Base-by-base conservation (phyloP, 805 yeast genomes). In the Candida alai region DNA sequence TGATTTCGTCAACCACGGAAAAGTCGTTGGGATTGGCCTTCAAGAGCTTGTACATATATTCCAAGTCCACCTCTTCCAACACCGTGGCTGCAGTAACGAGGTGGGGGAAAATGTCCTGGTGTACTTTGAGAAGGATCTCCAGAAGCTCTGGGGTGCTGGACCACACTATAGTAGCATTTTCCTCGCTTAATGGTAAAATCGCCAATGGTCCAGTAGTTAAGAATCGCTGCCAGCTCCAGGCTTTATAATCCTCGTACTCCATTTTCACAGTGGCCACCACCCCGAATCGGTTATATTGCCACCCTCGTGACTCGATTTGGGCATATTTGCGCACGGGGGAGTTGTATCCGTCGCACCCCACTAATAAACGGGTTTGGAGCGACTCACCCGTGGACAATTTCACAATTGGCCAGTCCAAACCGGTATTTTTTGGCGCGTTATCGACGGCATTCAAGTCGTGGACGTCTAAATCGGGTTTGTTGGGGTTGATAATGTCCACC, bases 261-360 rank as follows among this genome's bases (percentile, higher is more conserved):
- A 85, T 65, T 43, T 80, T 77, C 51, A 93, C 58, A 0, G 96
- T 84, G 0, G 93, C 96, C 3, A 93, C 98, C n/a, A 89, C 80
- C 1, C 97, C 98, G 62, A 80, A 85, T 31, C 86, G 71, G 45
- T 81, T 69, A 59, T 93, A 93, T 32, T 74, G 75, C 97, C 97
- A 93, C 11, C 98, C 98, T 30, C 95, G 72, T 2, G 94, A 76
- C 51, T 79, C 80, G 36, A 93, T 88, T 2, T 75, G 78, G 0
- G 97, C 82, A 51, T 73, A 89, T 42, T 73, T 70, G 30, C 97
- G 73, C 5, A 84, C 97, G 0, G 97, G 96, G 1, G 97, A 88
- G 56, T 88, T 86, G 56, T 79, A 87, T 1, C 98, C 98, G 56
- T 93, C 98, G 24, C 96, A 95, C 6, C 98, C 98, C 11, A 93